Base-by-base conservation (phyloP, 1,284 basidiomycete genomes). In the Trametes versicolor region DNA sequence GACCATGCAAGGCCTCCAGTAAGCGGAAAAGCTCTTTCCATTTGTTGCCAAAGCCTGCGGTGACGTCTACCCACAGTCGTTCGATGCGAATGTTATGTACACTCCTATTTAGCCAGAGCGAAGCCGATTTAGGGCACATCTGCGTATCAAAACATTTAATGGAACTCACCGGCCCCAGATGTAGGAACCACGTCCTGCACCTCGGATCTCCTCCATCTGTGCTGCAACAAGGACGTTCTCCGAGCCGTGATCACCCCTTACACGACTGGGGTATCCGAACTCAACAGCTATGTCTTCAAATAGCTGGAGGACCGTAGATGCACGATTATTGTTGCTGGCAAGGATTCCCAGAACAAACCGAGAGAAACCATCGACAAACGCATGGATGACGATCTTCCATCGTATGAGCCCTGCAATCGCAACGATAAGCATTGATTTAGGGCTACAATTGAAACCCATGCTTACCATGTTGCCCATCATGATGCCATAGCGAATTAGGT, bases 301-400 rank as follows among this genome's bases (percentile, higher is more conserved):
- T 0, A 74, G 41, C 13, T 67, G 41, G 2, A 72, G 61, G 27
- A 73, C 71, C 4, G 71, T 71, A 0, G 47, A 23, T 4, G 69
- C 63, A 13, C 67, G 54, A 37, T 73, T 71, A 64, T 73, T 73
- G 66, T 67, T 59, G 65, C 59, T 49, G 7, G 53, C 70, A 0
- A 67, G 66, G 23, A 81, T 70, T 0, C 74, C 80, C 4, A 71
- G 70, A 9, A 81, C 66, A 19, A 75, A 67, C 0, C 73, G 63
- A 0, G 76, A 76, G 36, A 72, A 72, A 0, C 80, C 79, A 71
- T 82, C 80, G 23, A 81, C 74, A 58, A 81, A 77, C 5, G 65
- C 74, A 67, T 82, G 80, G 2, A 78, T 75, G n/a, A 82, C 76
- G 34, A 81, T 74, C 58, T 77, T 78, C 72, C 70, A 81, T 6